phyloP scores from a whole-genome alignment of 768 basidiomycete genomes.

The Tricholoma sp. region DNA sequence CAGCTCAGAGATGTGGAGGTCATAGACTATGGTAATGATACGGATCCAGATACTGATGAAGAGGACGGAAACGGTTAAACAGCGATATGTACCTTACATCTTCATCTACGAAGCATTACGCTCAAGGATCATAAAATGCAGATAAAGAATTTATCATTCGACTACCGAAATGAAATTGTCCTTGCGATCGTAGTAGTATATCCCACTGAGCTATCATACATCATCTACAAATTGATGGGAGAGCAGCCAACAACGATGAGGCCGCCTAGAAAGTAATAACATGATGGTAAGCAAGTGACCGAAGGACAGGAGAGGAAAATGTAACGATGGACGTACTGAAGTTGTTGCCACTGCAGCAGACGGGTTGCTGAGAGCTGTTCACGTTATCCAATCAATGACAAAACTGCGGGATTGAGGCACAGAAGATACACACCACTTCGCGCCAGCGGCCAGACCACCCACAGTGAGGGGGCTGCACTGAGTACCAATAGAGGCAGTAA shows the following conservation, averaged over 20 bases:
- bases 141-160: too few species aligned
- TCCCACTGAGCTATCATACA: too few species aligned
- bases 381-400: neutral
- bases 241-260: neutral
- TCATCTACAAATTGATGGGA: neutral
- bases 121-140: too few species aligned
- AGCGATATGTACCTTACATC: too few species aligned
- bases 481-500: neutral
- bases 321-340: neutral
- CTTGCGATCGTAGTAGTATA: too few species aligned
- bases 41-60: too few species aligned
- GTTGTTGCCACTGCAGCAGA: neutral
- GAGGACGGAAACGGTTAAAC: too few species aligned
- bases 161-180: too few species aligned
- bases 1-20: too few species aligned
- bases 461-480: constrained; percentile 1
- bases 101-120: too few species aligned
- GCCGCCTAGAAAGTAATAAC: neutral
- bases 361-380: neutral
- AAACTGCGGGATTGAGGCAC: too few species aligned
- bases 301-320: neutral
- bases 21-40: too few species aligned
- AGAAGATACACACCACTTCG: neutral
- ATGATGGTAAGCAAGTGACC: neutral
- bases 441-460: neutral